phyloP scores from a whole-genome alignment of 306 rosid species.

The Trichosanthes truncata region DNA sequence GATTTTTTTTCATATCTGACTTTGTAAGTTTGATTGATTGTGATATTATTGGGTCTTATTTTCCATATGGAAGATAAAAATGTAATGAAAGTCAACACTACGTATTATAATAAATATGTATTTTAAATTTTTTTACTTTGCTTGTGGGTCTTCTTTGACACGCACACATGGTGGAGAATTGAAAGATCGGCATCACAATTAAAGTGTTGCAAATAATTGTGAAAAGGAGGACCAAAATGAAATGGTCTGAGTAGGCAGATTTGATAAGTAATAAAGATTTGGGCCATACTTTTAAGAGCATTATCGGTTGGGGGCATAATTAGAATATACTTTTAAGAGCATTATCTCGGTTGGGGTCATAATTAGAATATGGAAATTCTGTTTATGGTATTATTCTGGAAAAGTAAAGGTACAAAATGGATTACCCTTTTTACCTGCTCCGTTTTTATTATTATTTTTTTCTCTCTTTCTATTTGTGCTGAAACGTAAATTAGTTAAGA shows the following conservation, averaged over 20 bases:
- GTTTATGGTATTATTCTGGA: background rate
- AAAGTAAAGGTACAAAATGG: background rate
- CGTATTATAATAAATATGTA: background rate
- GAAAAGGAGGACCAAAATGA: background rate
- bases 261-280: conserved; percentile 3
- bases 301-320: background rate
- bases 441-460: background rate
- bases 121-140: background rate
- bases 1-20: background rate
- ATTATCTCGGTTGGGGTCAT: background rate
- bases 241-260: background rate
- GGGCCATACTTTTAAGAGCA: background rate
- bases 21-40: background rate
- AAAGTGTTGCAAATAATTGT: background rate
- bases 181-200: background rate
- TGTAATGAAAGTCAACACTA: background rate
- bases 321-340: background rate
- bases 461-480: background rate
- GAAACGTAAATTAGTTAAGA: background rate
- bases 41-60: background rate
- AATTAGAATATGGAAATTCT: background rate
- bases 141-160: background rate
- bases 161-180: background rate
- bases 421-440: conserved; percentile 2
- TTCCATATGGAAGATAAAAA: background rate